A percentile compares a stretch with the other conserved stretches of the same genome.
Conservation (phyloP, 2,329 filamentous ascomycete species). For the Trichophyton benhamiae region DNA sequence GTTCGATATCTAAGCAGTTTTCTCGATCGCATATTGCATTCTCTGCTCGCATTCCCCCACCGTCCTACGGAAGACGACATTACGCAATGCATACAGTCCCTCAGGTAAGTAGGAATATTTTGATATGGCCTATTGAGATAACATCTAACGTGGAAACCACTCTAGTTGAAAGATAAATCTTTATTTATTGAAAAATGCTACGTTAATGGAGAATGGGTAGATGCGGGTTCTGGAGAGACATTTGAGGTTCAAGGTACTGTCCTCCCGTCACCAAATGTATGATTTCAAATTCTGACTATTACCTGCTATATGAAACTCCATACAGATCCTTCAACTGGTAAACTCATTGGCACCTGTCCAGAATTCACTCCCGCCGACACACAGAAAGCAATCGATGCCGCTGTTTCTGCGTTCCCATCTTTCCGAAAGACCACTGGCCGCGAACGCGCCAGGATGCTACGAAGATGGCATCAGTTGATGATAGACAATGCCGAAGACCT, state of each 20-base stretch:
- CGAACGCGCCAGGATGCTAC: constrained; percentile 48
- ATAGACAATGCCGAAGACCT: constrained; percentile 54
- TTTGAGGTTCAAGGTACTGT: constrained; percentile 65
- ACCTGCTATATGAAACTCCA: neutral
- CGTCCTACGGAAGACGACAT: constrained; percentile 24
- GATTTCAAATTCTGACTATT: neutral
- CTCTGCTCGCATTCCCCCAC: constrained; percentile 24
- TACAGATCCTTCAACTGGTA: constrained; percentile 68
- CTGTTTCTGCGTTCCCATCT: constrained; percentile 53
- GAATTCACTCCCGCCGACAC: constrained; percentile 69
- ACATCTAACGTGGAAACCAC: neutral
- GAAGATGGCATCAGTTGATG: constrained; percentile 57
- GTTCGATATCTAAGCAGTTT: constrained; percentile 26
- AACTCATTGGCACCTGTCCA: constrained; percentile 68
- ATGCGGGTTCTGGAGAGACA: constrained; percentile 73
- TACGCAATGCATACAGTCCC: constrained; percentile 34
- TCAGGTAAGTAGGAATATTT: constrained; percentile 20
- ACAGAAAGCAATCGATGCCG: constrained; percentile 70
- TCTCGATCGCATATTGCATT: constrained; percentile 25
- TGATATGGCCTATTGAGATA: constrained; percentile 4
- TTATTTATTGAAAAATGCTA: constrained; percentile 77
- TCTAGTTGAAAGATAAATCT: constrained; percentile 61
- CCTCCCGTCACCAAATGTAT: neutral
- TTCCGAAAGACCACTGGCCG: constrained; percentile 51
- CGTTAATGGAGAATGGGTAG: constrained; percentile 86